Conservation (phyloP, 2,329 filamentous ascomycete species). For the Drechslera avenae region DNA sequence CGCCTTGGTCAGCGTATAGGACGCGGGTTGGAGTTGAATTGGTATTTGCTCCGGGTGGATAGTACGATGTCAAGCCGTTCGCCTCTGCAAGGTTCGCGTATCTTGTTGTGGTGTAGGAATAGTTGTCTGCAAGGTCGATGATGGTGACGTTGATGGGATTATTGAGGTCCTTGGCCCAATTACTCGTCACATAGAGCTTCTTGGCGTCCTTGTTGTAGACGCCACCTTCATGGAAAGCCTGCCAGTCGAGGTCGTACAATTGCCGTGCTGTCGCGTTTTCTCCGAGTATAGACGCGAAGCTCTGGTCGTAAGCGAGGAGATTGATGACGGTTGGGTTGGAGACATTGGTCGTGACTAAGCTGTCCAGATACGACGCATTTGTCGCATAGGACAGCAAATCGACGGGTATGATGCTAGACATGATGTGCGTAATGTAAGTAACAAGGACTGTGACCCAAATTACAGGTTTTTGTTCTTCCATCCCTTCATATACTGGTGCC, state of each 20-base stretch:
- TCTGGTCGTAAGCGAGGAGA: conserved; percentile 46
- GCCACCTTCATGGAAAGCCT: conserved; percentile 50
- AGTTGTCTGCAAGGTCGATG: conserved; percentile 49
- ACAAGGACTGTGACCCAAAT: no score
- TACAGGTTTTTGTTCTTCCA: no score
- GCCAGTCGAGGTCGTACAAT: conserved; percentile 35
- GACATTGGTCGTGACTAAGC: conserved; percentile 35
- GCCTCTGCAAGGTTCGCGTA: conserved; percentile 47
- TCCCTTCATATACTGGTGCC: no score
- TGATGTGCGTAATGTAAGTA: conserved; percentile 10
- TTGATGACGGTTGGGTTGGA: conserved; percentile 42
- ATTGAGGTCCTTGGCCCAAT: conserved; percentile 36
- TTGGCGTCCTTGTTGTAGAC: conserved; percentile 44
- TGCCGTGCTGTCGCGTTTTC: conserved; percentile 39
- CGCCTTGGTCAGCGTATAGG: conserved; percentile 45
- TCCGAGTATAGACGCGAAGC: conserved; percentile 43
- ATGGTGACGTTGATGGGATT: conserved; percentile 46
- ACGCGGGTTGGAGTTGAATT: conserved; percentile 32
- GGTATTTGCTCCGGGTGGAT: conserved; percentile 36
- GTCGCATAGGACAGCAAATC: conserved; percentile 42
- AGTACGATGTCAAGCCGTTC: conserved; percentile 46
- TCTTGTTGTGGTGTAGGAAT: conserved; percentile 45
- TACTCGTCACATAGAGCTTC: conserved; percentile 52
- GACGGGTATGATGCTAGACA: conserved; percentile 39
- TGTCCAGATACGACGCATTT: conserved; percentile 38